phyloP scores from a whole-genome alignment of 2,329 filamentous ascomycete species.

The Sporothrix globosa region DNA sequence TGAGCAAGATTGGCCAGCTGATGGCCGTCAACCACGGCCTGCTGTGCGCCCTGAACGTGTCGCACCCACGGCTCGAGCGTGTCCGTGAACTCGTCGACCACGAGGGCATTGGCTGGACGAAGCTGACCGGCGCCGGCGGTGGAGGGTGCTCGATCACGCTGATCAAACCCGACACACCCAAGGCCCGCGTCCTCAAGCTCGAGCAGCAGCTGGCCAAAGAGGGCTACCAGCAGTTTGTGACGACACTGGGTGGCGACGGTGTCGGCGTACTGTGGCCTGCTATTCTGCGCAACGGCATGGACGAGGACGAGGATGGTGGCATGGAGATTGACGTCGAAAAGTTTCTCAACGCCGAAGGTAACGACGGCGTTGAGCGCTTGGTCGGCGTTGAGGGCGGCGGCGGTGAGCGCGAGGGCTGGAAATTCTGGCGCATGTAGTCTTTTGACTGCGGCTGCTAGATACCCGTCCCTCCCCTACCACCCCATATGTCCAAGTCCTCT shows the following conservation, averaged over 20 bases:
- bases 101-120: constrained; percentile 91
- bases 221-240: constrained; percentile 83
- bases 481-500: background rate
- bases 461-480: background rate
- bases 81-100: constrained; percentile 90
- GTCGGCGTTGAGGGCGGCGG: constrained; percentile 75
- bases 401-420: constrained; percentile 78
- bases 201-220: constrained; percentile 68
- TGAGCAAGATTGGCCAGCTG: constrained; percentile 80
- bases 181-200: constrained; percentile 62
- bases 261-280: constrained; percentile 95
- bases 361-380: constrained; percentile 81
- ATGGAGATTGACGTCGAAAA: constrained; percentile 90
- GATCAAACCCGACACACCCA: constrained; percentile 67
- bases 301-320: constrained; percentile 75
- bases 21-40: constrained; percentile 94
- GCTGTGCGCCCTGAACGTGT: constrained; percentile 87
- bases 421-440: constrained; percentile 65
- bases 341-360: constrained; percentile 80
- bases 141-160: constrained; percentile 95
- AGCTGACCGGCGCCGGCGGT: constrained; percentile 92
- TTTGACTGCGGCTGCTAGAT: background rate
- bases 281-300: constrained; percentile 80
- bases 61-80: constrained; percentile 88
- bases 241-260: constrained; percentile 88